Evolutionary conservation across 2,329 filamentous ascomycete species (phyloP), one percentile per base, ranked within the genome.

Genomic region (Paradendryphiella salina): DNA sequence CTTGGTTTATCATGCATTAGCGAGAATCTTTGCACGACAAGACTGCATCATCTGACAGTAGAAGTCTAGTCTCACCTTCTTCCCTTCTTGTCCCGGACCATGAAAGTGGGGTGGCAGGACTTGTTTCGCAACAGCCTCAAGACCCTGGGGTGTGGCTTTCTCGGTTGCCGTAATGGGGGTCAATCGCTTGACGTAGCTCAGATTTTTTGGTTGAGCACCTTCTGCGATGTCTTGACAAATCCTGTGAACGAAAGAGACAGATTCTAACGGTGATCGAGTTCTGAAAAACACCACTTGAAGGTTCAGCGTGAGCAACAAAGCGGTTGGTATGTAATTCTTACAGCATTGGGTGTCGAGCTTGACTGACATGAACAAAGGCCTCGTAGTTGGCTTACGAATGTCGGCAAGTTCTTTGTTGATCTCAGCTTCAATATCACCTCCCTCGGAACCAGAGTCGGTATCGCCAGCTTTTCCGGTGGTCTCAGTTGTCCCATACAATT

Each of bases 361-460:
- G 52, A 84, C 71, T 7, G 77, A 73, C 48, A 77, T 77, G 64
- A 84, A 84, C 13, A 80, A 71, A 47, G 77, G 77, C 50, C 77
- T 75, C 20, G 69, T 72, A 45, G 67, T 65, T 52, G 78, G 77
- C 58, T 76, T 78, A 53, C 82, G 84, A 61, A 91, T 81, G 2
- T 76, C 79, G 21, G 80, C 80, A n/a, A 94, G 72, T 73, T 94
- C 90, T 66, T 84, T 85, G 60, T 83, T 71, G 60, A 94, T 89
- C 21, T 85, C 82, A 4, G 83, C 79, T 66, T 91, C 89, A 60
- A 94, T 90, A 61, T 90, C 87, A 47, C 60, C 70, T 13, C 61
- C 68, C 9, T 65, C 65, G 6, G 63, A 60, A 34, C 67, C 62
- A 20, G 67, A 67, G 17, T 67, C 67, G 14, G 61, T 64, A 15